Base-by-base conservation (phyloP, 2,329 filamentous ascomycete species). In the Xylaria sp. region DNA sequence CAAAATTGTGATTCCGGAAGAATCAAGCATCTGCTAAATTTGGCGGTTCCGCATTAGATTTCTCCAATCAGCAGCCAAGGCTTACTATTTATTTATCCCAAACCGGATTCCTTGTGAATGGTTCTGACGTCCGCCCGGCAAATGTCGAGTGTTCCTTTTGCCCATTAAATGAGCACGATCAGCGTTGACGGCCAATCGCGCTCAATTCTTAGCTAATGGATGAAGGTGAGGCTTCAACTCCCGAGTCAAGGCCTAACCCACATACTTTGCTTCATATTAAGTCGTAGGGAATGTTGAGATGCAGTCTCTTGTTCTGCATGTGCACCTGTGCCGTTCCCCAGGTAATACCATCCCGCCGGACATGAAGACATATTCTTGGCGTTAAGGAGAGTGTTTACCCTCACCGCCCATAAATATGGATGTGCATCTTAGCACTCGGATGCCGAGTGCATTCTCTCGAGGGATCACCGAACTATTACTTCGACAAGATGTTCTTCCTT, bases 401-500 rank as follows among this genome's bases (percentile, higher is more conserved):
- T 43, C 43, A 39, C 52, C 31, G 31, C n/a, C 55, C 39, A 52
- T 54, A 54, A 56, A 59, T 61, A 58, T 25, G 18, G 39, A 61
- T 55, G 51, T 59, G 54, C 5, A 48, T 43, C 55, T 23, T 36
- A 28, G 46, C 25, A 7, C 20, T 56, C 43, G n/a, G 31, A 51
- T 55, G n/a, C 56, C 28, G 25, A 25, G 43, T 49, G 41, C 52
- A 33, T 60, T 15, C 25, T 62, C 49, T 31, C 20, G 6, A 36
- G 54, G 39, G n/a, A 51, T 9, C 46, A 33, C 31, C 46, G 64
- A 31, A 46, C 25, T 12, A 25, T 23, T 28, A 18, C 39, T 48
- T 43, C 13, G 46, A 69, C 65, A 70, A 56, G 60, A 76, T 76
- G 72, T 62, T 70, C 39, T 65, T 75, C 52, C 28, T 72, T 55